Percentiles rank a stretch among this genome's conserved stretches.
Evolutionary conservation across 179 eudicot species (phyloP).

Genomic region (Camellia oleifera): DNA sequence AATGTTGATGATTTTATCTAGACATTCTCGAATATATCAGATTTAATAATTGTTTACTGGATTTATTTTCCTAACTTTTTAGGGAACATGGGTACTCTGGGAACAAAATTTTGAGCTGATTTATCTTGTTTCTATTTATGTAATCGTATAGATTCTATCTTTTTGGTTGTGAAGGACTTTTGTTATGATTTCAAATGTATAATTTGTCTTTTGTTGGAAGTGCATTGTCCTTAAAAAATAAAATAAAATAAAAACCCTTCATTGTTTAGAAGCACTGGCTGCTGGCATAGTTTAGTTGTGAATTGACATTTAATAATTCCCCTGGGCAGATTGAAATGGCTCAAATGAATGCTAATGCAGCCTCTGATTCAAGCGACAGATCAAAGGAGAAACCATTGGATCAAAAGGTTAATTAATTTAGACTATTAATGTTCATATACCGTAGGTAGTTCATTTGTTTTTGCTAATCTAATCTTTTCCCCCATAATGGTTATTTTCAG

Average conservation of each 20-base stretch:
- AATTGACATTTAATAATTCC: not conserved
- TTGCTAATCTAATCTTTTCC: not conserved
- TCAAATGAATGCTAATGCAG: conserved; percentile 23
- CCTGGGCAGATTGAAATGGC: conserved; percentile 43
- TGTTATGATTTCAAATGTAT: conserved; percentile 30
- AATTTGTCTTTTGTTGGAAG: not conserved
- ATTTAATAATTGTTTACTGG: not conserved
- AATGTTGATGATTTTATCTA: not conserved
- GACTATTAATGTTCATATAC: not conserved
- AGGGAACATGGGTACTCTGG: conserved; percentile 71
- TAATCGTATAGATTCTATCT: not conserved
- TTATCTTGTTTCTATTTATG: conserved; percentile 28
- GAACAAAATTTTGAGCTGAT: conserved; percentile 61
- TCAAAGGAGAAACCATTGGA: conserved; percentile 69
- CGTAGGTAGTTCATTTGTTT: not conserved
- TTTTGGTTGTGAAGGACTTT: not conserved
- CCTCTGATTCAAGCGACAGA: conserved; percentile 77
- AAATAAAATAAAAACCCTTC: conserved; percentile 39
- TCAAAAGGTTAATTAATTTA: conserved; percentile 61
- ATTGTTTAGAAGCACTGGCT: not conserved
- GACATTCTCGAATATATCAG: not conserved
- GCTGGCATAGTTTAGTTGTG: not conserved
- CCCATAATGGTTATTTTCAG: conserved; percentile 33
- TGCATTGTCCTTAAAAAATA: not conserved
- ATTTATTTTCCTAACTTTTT: conserved; percentile 38